These are phyloP conservation scores for Areca catechu DNA, from an alignment of 176 grass and related monocot species.

Conservation along the genomic window DNA sequence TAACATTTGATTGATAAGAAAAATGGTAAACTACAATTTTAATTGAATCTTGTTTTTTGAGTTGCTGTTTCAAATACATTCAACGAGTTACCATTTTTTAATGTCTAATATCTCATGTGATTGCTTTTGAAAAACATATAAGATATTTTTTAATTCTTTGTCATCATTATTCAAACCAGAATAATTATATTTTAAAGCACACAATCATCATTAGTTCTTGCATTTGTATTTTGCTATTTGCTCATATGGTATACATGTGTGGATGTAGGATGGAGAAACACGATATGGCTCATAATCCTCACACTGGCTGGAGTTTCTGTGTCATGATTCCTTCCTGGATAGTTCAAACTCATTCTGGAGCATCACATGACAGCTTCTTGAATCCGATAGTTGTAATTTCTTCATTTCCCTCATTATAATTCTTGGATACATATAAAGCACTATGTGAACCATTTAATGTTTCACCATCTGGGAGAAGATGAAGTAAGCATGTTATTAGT, in stretches of 20 bases:
- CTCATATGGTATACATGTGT: conserved; percentile 4
- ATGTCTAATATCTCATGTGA: no score
- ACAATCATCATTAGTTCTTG: background rate
- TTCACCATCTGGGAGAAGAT: no score
- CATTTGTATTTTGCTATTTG: conserved; percentile 2
- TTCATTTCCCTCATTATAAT: conserved; percentile 13
- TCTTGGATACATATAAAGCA: background rate
- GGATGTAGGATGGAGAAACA: conserved; percentile 69
- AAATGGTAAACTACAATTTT: no score
- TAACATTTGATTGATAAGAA: no score
- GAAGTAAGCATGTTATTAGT: no score
- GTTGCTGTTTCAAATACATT: no score
- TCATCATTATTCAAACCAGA: no score
- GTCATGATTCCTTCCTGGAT: conserved; percentile 93
- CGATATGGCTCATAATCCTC: conserved; percentile 92
- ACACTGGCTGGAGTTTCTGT: conserved; percentile 97
- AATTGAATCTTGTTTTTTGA: no score
- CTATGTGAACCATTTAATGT: no score
- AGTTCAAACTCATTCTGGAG: conserved; percentile 57
- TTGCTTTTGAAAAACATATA: no score
- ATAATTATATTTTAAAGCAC: background rate
- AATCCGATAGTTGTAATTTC: conserved; percentile 89
- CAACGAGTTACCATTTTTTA: no score
- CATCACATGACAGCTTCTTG: conserved; percentile 62
- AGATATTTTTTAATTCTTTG: no score